Percentiles rank a stretch among this genome's conserved stretches.
Conservation (phyloP, 176 grass and related monocot species). For the Juncus effusus region DNA sequence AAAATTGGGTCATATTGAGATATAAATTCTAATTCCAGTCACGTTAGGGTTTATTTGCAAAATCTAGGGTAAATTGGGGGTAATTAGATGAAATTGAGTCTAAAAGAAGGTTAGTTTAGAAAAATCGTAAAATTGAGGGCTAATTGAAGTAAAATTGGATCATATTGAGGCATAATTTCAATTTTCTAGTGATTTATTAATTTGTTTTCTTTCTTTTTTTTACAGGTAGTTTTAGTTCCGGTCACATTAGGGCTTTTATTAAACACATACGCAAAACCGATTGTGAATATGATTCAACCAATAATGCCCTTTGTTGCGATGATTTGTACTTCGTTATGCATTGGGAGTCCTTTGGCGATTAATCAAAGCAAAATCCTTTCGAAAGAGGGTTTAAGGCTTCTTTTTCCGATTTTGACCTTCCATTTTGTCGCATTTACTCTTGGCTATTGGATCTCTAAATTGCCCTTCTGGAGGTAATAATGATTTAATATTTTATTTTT, state of each 20-base stretch:
- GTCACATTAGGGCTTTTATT: conserved; percentile 72
- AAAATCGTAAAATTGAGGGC: too few relatives aligned
- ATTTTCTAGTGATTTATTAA: neutral
- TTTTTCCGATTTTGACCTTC: conserved; percentile 80
- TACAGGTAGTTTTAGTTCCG: conserved; percentile 81
- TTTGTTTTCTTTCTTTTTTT: conserved; percentile 9
- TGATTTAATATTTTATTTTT: conserved; percentile 1
- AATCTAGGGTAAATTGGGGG: too few relatives aligned
- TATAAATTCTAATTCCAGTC: too few relatives aligned
- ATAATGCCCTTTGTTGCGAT: conserved; percentile 93
- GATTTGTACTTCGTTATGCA: conserved; percentile 83
- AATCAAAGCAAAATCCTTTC: conserved; percentile 77
- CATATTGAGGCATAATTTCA: neutral
- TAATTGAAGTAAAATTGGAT: neutral
- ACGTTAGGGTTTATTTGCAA: too few relatives aligned
- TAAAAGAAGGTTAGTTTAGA: too few relatives aligned
- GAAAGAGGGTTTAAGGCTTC: conserved; percentile 54
- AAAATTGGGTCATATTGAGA: too few relatives aligned
- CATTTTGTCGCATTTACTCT: conserved; percentile 56
- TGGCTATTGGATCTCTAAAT: conserved; percentile 86
- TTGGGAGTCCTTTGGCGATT: conserved; percentile 92
- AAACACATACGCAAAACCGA: conserved; percentile 75
- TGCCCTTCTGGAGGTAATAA: conserved; percentile 66
- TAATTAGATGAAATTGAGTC: neutral
- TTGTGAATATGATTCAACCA: conserved; percentile 63